A percentile compares a stretch with the other conserved stretches of the same genome.
phyloP scores from a whole-genome alignment of 2,329 filamentous ascomycete genomes.

The Diplodia sapinea region DNA sequence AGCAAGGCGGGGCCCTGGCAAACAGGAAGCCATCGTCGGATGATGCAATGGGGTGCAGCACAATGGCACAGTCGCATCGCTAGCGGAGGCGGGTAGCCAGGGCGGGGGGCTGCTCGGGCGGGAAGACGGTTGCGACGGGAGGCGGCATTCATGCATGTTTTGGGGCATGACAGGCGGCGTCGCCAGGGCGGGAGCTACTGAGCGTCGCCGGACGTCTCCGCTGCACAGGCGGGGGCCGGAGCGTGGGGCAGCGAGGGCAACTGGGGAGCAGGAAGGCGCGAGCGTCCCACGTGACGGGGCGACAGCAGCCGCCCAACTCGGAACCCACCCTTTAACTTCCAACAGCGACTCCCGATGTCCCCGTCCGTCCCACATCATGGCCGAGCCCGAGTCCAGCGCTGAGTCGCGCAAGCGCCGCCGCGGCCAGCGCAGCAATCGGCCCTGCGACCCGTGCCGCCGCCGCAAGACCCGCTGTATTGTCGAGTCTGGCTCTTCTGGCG shows the following conservation, averaged over 20 bases:
- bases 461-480: constrained; percentile 33
- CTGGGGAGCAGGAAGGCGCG: constrained; percentile 1
- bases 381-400: constrained; percentile 21
- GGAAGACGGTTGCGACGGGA: constrained; percentile 11
- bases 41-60: constrained; percentile 7
- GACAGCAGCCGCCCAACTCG: not conserved
- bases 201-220: constrained; percentile 7
- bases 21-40: not conserved
- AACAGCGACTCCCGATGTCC: not conserved
- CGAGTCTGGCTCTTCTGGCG: constrained; percentile 15
- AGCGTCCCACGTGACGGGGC: constrained; percentile 21
- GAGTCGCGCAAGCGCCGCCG: constrained; percentile 25
- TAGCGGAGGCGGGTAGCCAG: not conserved
- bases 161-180: not conserved
- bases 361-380: constrained; percentile 7
- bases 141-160: constrained; percentile 9
- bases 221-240: constrained; percentile 1
- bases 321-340: constrained; percentile 2
- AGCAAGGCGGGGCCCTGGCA: not conserved
- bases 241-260: not conserved
- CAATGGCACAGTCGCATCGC: constrained; percentile 23
- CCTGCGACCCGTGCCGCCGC: constrained; percentile 33
- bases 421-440: constrained; percentile 28
- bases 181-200: not conserved
- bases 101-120: not conserved